Conservation (phyloP, 1,284 basidiomycete genomes). For the Ceratobasidium sp. region DNA sequence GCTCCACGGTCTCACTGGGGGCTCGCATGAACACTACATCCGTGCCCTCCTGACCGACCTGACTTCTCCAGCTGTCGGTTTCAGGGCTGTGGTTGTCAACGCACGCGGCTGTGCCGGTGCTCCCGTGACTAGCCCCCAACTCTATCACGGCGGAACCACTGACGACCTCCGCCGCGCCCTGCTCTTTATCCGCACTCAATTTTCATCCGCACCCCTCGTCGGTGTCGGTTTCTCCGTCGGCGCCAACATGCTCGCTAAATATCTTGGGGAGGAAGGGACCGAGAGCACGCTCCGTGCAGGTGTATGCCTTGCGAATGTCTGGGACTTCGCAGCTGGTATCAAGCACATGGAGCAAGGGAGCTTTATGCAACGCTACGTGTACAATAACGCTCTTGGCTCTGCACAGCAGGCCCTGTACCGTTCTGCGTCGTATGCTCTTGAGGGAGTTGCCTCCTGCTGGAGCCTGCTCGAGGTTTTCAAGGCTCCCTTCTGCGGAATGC, state of each 20-base stretch:
- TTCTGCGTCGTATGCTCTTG: conserved; percentile 36
- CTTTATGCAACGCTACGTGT: conserved; percentile 58
- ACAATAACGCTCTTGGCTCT: conserved; percentile 60
- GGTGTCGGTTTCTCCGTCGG: conserved; percentile 96
- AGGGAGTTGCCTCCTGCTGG: conserved; percentile 28
- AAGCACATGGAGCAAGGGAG: conserved; percentile 54
- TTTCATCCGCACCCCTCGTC: conserved; percentile 77
- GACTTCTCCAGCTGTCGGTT: conserved; percentile 45
- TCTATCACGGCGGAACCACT: conserved; percentile 59
- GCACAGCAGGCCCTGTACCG: conserved; percentile 56
- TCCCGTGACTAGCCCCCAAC: conserved; percentile 47
- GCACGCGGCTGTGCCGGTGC: conserved; percentile 45
- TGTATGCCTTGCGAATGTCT: conserved; percentile 62
- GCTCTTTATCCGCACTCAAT: conserved; percentile 62
- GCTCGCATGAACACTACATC: conserved; percentile 62
- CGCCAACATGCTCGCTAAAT: conserved; percentile 90
- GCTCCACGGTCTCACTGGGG: conserved; percentile 63
- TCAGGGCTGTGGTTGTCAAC: conserved; percentile 45
- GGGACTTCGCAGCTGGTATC: conserved; percentile 53
- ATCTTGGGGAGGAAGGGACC: conserved; percentile 86
- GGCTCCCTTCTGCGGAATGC: conserved; percentile 33
- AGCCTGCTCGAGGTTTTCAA: conserved; percentile 13
- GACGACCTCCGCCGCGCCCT: conserved; percentile 65
- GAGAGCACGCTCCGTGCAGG: conserved; percentile 61
- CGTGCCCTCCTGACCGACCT: conserved; percentile 58